Conservation (phyloP, 2,329 filamentous ascomycete species). For the Myriosclerotinia curreyana region DNA sequence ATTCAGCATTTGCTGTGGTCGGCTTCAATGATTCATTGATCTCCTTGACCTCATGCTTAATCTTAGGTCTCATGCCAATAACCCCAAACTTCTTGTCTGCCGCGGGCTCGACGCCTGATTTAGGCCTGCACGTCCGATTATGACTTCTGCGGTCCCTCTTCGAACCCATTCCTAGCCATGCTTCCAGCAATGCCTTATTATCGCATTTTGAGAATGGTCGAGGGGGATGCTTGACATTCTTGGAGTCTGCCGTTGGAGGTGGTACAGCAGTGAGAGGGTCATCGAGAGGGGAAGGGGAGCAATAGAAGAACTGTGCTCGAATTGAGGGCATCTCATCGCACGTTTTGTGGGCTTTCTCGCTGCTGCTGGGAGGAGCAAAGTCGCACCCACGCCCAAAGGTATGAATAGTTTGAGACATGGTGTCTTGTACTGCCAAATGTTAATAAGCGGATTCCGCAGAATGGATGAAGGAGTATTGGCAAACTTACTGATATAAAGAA, state of each 20-base stretch:
- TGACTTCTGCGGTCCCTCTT: slow-evolving; percentile 50
- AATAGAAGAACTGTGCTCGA: slow-evolving; percentile 79
- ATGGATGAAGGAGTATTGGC: neutral
- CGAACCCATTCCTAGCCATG: slow-evolving; percentile 64
- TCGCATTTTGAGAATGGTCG: slow-evolving; percentile 77
- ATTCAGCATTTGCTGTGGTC: neutral
- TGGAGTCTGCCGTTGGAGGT: slow-evolving; percentile 51
- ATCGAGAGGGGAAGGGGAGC: slow-evolving; percentile 77
- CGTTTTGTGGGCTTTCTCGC: slow-evolving; percentile 24
- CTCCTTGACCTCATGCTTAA: slow-evolving; percentile 2
- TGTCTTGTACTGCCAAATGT: slow-evolving; percentile 23
- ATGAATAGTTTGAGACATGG: slow-evolving; percentile 36
- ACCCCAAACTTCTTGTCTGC: slow-evolving; percentile 1
- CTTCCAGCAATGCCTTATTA: slow-evolving; percentile 73
- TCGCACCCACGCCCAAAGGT: slow-evolving; percentile 38
- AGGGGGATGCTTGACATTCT: slow-evolving; percentile 57
- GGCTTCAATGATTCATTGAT: neutral
- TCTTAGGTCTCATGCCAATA: neutral
- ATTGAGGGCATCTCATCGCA: slow-evolving; percentile 54
- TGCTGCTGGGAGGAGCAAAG: slow-evolving; percentile 26
- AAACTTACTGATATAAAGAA: slow-evolving; percentile 12
- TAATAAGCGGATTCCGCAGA: neutral
- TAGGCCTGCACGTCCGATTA: slow-evolving; percentile 32
- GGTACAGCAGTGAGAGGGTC: slow-evolving; percentile 72
- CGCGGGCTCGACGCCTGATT: slow-evolving; percentile 2